Evolutionary conservation across 352 stramenopile genomes (phyloP).

Genomic region (Blastocystis sp.): DNA sequence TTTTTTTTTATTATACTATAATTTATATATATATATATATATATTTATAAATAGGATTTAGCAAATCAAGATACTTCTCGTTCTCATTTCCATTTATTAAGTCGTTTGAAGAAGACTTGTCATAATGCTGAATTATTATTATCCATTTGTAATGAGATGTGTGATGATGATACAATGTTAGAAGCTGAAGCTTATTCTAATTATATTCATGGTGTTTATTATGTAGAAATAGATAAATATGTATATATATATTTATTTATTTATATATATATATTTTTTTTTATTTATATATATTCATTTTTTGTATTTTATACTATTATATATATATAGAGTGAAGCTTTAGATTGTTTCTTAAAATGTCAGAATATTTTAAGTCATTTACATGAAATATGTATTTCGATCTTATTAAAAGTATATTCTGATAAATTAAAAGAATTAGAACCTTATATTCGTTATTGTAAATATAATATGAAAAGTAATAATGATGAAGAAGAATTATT

Average conservation of each 20-base stretch:
- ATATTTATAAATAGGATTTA: no score
- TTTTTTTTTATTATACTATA: no score
- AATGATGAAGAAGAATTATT: no score
- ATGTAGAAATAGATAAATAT: conserved; percentile 4
- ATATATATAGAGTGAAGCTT: not conserved
- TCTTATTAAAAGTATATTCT: conserved; percentile 1
- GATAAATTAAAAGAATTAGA: not conserved
- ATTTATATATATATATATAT: no score
- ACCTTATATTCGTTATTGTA: conserved; percentile 17
- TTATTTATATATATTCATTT: no score
- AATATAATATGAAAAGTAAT: conserved; percentile 15
- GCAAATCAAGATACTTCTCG: no score
- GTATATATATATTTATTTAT: not conserved
- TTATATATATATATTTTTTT: not conserved
- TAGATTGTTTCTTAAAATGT: conserved; percentile 8
- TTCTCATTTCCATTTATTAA: conserved; percentile 14
- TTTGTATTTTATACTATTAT: no score
- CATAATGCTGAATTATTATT: not conserved
- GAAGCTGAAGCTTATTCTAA: conserved; percentile 13
- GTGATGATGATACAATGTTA: not conserved
- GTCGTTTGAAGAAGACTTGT: conserved; percentile 19
- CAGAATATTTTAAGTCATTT: conserved; percentile 27
- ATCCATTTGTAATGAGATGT: conserved; percentile 1
- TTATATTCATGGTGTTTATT: conserved; percentile 17
- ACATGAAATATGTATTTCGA: conserved; percentile 5